These are phyloP conservation scores for Pleurotus tuoliensis DNA, from an alignment of 768 basidiomycete species.

Conservation along the genomic window DNA sequence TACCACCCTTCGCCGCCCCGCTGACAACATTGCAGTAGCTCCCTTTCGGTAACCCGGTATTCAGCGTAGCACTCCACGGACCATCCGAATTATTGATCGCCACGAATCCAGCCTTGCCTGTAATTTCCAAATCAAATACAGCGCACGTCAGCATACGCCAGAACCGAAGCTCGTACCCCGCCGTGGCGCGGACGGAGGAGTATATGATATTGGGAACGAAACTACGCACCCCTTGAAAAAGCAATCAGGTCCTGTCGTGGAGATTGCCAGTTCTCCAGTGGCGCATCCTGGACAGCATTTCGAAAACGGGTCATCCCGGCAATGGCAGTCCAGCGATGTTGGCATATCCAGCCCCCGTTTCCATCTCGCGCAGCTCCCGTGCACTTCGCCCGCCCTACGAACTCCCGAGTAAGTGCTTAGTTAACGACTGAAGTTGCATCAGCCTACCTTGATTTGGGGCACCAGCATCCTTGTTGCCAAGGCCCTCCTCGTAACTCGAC, in stretches of 20 bases:
- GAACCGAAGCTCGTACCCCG: too few relatives aligned
- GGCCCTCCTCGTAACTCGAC: constrained; percentile 32
- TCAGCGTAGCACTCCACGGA: constrained; percentile 40
- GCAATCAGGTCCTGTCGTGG: constrained; percentile 36
- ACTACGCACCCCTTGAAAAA: constrained; percentile 38
- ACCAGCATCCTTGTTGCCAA: constrained; percentile 10
- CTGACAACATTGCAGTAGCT: constrained; percentile 47
- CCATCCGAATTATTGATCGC: constrained; percentile 46
- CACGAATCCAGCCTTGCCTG: constrained; percentile 42
- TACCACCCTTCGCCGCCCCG: constrained; percentile 17
- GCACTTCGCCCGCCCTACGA: background rate
- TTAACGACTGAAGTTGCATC: background rate
- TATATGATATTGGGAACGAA: background rate
- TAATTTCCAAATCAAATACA: background rate
- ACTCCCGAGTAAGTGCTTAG: background rate
- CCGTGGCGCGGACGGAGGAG: too few relatives aligned
- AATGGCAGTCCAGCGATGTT: constrained; percentile 57
- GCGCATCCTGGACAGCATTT: constrained; percentile 44
- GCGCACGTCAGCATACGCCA: background rate
- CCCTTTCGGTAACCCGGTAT: constrained; percentile 40
- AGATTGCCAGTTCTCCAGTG: constrained; percentile 36
- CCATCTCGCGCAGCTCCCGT: constrained; percentile 39
- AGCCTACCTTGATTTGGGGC: too few relatives aligned
- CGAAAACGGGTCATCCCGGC: constrained; percentile 64
- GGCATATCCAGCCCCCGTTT: constrained; percentile 58